Conservation (phyloP, 345 rosid genomes). For the Eucalyptus globulus region DNA sequence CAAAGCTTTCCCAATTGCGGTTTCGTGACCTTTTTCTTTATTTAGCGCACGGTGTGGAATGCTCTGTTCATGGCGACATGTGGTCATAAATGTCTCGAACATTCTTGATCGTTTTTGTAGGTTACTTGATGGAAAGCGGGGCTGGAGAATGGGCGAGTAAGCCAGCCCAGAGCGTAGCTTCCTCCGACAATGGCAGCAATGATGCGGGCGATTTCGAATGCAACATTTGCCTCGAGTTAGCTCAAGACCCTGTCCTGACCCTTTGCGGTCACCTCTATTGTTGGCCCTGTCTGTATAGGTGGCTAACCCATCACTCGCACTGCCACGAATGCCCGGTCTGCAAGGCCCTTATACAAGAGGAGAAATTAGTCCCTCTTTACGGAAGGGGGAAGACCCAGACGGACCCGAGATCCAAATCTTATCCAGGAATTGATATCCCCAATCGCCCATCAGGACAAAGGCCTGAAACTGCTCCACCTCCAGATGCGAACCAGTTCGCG, state of each 20-base stretch:
- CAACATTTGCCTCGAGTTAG: conserved; percentile 89
- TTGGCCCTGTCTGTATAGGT: conserved; percentile 87
- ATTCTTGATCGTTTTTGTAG: background rate
- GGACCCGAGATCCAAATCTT: conserved; percentile 66
- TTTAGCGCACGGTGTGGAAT: background rate
- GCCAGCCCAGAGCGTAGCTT: background rate
- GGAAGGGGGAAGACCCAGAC: conserved; percentile 77
- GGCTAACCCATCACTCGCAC: conserved; percentile 79
- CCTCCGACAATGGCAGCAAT: background rate
- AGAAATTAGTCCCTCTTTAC: conserved; percentile 87
- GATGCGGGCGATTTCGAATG: conserved; percentile 23
- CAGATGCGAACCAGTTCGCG: conserved; percentile 25
- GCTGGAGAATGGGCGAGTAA: background rate
- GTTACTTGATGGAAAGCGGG: background rate
- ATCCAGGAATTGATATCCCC: conserved; percentile 61
- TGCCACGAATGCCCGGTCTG: conserved; percentile 92
- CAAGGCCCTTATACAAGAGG: conserved; percentile 86
- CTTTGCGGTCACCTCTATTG: conserved; percentile 91
- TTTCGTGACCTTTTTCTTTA: background rate
- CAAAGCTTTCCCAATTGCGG: background rate
- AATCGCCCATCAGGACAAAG: conserved; percentile 65
- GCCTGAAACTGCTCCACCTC: conserved; percentile 60
- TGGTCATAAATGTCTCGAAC: background rate
- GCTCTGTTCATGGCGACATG: background rate
- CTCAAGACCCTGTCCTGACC: conserved; percentile 83